Base-by-base conservation (phyloP, 805 yeast genomes). In the Wilhelminamyces savonicus region DNA sequence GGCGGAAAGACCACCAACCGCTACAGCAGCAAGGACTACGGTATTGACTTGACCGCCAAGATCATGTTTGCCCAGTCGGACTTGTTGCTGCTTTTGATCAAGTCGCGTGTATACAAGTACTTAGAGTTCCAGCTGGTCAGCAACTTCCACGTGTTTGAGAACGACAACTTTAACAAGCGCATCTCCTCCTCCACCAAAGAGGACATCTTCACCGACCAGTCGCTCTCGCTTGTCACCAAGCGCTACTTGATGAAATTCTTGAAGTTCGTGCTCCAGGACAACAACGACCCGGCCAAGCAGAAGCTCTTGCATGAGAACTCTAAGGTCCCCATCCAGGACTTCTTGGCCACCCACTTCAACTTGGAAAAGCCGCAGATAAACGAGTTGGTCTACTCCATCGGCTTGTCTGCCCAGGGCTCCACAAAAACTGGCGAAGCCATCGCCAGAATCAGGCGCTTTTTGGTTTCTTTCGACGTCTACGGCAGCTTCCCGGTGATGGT, bases 401-500 rank as follows among this genome's bases (percentile, higher is more conserved):
- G 96, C 4, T 69, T 90, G 31, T 76, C 88, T 44, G 71, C 75
- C 31, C 66, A 73, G 35, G 61, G 74, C 17, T 59, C 70, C 18
- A 75, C 83, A 4, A 63, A 69, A 21, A 80, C 95, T 2, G 74
- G 81, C 1, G 78, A 73, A 37, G 97, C 94, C 1, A 56, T 92
- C 24, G 71, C 81, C 11, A 73, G 92, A 40, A 86, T 90, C 34
- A 79, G 83, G 53, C 71, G 97, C 32, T 92, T 86, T 50, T 62
- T 92, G 37, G 63, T 76, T 7, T 83, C 95, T 12, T 80, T 85
- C 50, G 95, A 88, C 44, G 85, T 88, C 4, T 92, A 88, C 55
- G 98, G 98, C 10, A 82, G 77, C 40, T 90, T 92, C 69, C 97
- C 98, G 3, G 94, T 84, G 9, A 68, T 90, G 63, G 80, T 80